A percentile compares a stretch with the other conserved stretches of the same genome.
phyloP scores from a whole-genome alignment of 768 basidiomycete genomes.

The Rhodotorula paludigena region DNA sequence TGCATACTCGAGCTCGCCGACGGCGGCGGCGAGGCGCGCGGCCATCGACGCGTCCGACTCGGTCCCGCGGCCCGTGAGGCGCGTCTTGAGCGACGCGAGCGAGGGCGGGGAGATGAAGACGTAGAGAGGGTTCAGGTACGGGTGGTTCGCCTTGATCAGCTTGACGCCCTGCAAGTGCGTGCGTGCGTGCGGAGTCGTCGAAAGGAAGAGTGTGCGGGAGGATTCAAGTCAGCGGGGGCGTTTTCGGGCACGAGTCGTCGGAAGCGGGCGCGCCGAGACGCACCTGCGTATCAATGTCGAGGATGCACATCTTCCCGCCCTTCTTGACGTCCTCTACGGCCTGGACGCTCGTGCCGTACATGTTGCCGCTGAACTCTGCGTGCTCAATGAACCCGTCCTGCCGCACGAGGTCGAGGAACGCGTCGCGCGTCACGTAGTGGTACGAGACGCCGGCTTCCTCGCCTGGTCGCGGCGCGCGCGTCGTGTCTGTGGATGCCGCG shows the following conservation, averaged over 20 bases:
- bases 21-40: constrained; percentile 70
- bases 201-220: background rate
- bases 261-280: constrained; percentile 40
- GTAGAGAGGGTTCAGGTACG: constrained; percentile 71
- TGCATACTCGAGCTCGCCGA: constrained; percentile 78
- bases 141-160: constrained; percentile 71
- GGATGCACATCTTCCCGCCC: constrained; percentile 77
- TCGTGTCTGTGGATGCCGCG: constrained; percentile 63
- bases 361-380: constrained; percentile 86
- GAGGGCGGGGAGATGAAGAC: constrained; percentile 89
- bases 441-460: constrained; percentile 80
- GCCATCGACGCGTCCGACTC: constrained; percentile 68
- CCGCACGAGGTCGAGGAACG: constrained; percentile 64
- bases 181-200: constrained; percentile 4
- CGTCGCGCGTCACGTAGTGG: constrained; percentile 69
- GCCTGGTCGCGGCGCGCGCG: constrained; percentile 72
- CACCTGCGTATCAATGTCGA: constrained; percentile 96
- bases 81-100: constrained; percentile 61
- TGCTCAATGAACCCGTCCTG: constrained; percentile 83
- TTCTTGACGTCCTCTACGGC: constrained; percentile 63
- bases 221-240: background rate
- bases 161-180: constrained; percentile 96
- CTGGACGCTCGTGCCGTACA: constrained; percentile 83
- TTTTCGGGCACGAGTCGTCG: background rate
- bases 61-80: constrained; percentile 75